Percentiles rank a stretch among this genome's conserved stretches.
phyloP scores from a whole-genome alignment of 805 yeast species.

The Yamadazyma philogaea region DNA sequence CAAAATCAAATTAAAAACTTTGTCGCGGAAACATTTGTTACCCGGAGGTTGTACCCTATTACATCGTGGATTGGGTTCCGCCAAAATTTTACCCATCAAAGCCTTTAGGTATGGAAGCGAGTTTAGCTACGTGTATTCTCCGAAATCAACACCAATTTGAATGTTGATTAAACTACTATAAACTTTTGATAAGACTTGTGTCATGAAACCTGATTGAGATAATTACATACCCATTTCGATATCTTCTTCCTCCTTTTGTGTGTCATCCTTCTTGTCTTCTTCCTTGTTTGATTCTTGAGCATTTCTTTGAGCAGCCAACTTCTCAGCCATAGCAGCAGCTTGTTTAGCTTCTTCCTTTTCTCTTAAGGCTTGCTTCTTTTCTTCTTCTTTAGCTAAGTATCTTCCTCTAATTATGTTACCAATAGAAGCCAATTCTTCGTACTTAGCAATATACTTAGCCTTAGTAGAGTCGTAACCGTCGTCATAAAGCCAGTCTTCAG shows the following conservation, averaged over 20 bases:
- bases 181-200: not conserved
- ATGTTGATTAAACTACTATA: constrained; percentile 6
- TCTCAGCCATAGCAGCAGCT: constrained; percentile 79
- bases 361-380: constrained; percentile 84
- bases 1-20: too few species aligned
- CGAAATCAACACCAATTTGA: not conserved
- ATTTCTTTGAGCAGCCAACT: constrained; percentile 74
- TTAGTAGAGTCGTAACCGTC: constrained; percentile 96
- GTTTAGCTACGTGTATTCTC: not conserved
- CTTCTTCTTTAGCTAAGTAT: constrained; percentile 91
- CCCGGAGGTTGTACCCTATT: constrained; percentile 5
- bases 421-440: constrained; percentile 91
- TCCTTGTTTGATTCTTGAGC: constrained; percentile 28
- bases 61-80: too few species aligned
- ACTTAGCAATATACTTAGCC: constrained; percentile 96
- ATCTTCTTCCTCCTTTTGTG: constrained; percentile 26
- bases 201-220: not conserved
- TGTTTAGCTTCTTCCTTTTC: constrained; percentile 85
- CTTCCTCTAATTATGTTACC: constrained; percentile 97
- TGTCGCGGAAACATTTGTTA: not conserved
- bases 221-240: constrained; percentile 39
- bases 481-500: constrained; percentile 98
- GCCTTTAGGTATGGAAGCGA: too few species aligned
- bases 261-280: constrained; percentile 22
- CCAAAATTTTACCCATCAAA: too few species aligned